Evolutionary conservation across 148 eudicot genomes (phyloP).

Genomic region (Amaranthus hypochondriacus): DNA sequence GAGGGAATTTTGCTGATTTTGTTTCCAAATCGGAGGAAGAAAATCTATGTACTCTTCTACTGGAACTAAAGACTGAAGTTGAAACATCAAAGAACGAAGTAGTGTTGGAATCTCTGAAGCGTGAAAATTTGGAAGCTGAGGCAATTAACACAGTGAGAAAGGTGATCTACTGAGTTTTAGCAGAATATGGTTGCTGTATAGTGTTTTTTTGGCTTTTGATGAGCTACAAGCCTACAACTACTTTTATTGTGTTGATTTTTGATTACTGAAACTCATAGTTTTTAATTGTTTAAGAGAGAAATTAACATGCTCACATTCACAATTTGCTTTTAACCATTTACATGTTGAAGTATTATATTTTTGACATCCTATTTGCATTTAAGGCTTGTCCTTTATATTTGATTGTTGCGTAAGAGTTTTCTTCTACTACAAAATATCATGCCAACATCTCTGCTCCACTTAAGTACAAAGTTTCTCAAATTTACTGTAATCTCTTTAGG

Average conservation of each 20-base stretch:
- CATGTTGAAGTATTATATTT: not conserved
- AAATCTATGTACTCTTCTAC: constrained; percentile 35
- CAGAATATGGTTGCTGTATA: not conserved
- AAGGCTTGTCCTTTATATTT: not conserved
- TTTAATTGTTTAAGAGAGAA: not conserved
- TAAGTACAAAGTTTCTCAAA: not conserved
- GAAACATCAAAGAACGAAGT: constrained; percentile 41
- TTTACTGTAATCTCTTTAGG: constrained; percentile 31
- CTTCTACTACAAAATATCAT: not conserved
- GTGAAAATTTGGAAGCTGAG: constrained; percentile 47
- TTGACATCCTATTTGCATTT: too few relatives aligned
- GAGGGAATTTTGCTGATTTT: constrained; percentile 30
- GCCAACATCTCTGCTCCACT: constrained; percentile 5
- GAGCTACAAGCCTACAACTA: not conserved
- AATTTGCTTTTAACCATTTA: not conserved
- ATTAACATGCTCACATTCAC: not conserved
- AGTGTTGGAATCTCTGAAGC: constrained; percentile 39
- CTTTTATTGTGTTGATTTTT: not conserved
- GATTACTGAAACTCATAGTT: not conserved
- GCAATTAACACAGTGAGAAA: constrained; percentile 45
- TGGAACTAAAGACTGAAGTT: constrained; percentile 41
- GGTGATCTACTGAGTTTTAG: constrained; percentile 28
- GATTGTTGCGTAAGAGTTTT: not conserved
- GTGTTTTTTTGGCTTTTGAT: not conserved
- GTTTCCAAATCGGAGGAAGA: constrained; percentile 41